These are phyloP conservation scores for Ophiostoma perfectum DNA, from an alignment of 2,329 filamentous ascomycete species.

Conservation along the genomic window DNA sequence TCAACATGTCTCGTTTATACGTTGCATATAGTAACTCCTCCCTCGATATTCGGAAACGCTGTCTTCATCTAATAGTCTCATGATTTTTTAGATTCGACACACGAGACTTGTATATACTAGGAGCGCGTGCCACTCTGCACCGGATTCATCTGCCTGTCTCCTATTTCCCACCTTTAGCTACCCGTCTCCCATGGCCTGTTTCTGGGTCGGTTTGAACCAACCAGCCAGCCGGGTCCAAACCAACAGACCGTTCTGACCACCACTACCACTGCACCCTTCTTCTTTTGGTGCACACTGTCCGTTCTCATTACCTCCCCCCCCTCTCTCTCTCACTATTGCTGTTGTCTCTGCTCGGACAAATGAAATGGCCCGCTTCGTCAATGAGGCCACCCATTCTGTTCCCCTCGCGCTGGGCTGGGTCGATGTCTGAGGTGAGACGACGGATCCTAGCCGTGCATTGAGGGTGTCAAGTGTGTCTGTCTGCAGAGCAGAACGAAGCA, in stretches of 20 bases:
- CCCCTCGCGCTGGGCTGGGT: neutral
- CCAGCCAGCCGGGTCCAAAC: conserved; percentile 17
- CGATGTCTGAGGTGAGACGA: neutral
- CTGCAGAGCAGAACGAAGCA: neutral
- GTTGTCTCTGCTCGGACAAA: neutral
- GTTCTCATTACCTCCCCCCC: too few relatives aligned
- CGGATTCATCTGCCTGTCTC: neutral
- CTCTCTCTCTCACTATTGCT: neutral
- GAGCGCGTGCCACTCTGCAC: too few relatives aligned
- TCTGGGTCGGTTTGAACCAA: neutral
- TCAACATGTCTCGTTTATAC: too few relatives aligned
- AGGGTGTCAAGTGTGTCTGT: neutral
- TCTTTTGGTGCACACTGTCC: neutral
- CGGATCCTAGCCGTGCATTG: neutral
- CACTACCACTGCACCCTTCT: neutral
- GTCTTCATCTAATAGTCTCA: too few relatives aligned
- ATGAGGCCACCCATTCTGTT: neutral
- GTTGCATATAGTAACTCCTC: too few relatives aligned
- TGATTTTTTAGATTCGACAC: too few relatives aligned
- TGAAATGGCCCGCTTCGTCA: neutral
- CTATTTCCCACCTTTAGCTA: neutral
- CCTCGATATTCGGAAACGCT: too few relatives aligned
- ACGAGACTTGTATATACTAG: too few relatives aligned
- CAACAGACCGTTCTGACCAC: conserved; percentile 5
- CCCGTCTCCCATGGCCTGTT: neutral